These are phyloP conservation scores for Stipa capillata DNA, from an alignment of 176 grass and related monocot species.

Conservation along the genomic window DNA sequence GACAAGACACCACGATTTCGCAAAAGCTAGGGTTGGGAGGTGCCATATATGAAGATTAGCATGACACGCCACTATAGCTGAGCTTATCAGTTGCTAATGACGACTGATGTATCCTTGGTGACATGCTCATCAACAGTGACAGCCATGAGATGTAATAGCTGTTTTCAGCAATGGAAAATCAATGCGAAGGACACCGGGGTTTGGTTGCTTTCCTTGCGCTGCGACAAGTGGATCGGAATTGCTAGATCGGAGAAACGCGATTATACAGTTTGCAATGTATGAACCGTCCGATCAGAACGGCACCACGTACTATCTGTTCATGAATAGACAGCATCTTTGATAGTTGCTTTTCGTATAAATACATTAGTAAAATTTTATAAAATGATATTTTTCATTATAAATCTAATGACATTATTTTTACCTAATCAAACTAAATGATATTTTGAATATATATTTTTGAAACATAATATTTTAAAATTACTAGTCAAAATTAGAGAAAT, in stretches of 20 bases:
- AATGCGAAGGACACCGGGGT: background rate
- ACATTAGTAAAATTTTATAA: background rate
- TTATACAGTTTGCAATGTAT: background rate
- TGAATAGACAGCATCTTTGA: background rate
- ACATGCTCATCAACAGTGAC: constrained; percentile 11
- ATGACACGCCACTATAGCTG: constrained; percentile 10
- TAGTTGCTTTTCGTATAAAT: no score
- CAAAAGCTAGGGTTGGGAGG: background rate
- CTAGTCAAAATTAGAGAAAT: background rate
- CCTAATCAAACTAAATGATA: background rate
- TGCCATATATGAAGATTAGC: background rate
- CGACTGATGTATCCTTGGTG: background rate
- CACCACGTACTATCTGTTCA: background rate
- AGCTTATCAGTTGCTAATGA: background rate
- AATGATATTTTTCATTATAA: background rate
- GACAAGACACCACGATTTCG: background rate
- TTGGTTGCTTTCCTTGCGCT: background rate
- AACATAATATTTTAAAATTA: no score
- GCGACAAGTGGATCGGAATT: background rate
- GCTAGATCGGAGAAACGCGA: background rate
- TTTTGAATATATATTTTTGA: no score
- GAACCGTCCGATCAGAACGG: background rate
- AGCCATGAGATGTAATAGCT: background rate
- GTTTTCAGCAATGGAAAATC: background rate
- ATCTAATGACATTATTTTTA: no score